Conservation (phyloP, 208 protist genomes). For the Crithidia mellificae region DNA sequence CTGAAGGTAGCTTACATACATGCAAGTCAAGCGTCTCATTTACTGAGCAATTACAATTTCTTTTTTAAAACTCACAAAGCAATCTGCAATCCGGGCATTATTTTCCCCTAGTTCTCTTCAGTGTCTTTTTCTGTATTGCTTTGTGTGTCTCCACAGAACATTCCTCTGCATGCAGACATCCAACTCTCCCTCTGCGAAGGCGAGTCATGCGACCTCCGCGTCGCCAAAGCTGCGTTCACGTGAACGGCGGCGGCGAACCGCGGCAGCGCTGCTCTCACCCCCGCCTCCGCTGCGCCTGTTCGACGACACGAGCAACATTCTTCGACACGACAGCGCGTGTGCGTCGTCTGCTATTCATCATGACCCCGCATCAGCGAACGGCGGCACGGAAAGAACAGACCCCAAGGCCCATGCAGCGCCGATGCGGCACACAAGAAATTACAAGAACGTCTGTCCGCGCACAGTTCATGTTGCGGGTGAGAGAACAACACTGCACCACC, state of each 20-base stretch:
- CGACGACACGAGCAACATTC: neutral
- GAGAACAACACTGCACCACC: too few relatives aligned
- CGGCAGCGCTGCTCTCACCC: neutral
- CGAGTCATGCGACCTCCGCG: neutral
- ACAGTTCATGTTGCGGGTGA: too few relatives aligned
- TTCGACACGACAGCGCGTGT: neutral
- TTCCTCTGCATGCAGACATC: neutral
- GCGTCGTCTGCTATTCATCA: neutral
- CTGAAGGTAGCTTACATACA: too few relatives aligned
- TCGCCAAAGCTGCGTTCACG: neutral
- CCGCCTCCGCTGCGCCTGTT: conserved; percentile 3
- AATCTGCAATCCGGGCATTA: too few relatives aligned
- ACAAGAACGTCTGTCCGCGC: too few relatives aligned
- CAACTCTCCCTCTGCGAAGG: neutral
- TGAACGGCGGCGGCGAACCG: neutral
- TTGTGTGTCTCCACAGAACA: neutral
- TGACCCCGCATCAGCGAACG: neutral
- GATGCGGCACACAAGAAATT: too few relatives aligned
- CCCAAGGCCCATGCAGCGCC: too few relatives aligned
- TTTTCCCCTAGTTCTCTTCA: too few relatives aligned
- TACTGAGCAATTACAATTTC: too few relatives aligned
- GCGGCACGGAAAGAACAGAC: neutral
- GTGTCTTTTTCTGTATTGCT: too few relatives aligned
- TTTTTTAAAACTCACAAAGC: too few relatives aligned
- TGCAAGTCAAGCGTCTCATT: too few relatives aligned